Evolutionary conservation across 208 protist species (phyloP), one percentile per base, ranked within the genome.

Genomic region (Leptomonas seymouri): DNA sequence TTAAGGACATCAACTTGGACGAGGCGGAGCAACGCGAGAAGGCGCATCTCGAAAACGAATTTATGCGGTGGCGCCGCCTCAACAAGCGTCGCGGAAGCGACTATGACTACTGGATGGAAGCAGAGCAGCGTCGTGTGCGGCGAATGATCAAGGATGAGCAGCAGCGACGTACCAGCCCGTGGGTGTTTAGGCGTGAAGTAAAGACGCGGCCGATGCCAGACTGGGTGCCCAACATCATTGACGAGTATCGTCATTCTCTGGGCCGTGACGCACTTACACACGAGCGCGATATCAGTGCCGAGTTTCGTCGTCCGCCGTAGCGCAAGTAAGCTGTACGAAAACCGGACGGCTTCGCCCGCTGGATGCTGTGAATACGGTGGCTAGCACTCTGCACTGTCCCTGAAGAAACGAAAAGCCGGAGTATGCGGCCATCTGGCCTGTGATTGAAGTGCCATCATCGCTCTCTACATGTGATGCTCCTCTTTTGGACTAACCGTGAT

Each of bases 201-300:
- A 70, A 71, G 27, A 55, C 42, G 48, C 56, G 59, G 15, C 76
- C 82, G 4, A 81, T 93, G 82, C 85, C 89, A 1, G 69, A 78
- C 23, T 92, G 80, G 72, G 87, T 93, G 51, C 91, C 91, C 8
- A 94, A 97, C 68, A 94, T 97, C 30, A 87, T 97, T 57, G 87
- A 97, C 53, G 91, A 97, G 58, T 97, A 97, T 57, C 88, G 91
- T 21, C 79, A 86, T 69, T 81, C 89, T 0, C 73, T 93, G 3
- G 89, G 91, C 46, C 82, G 91, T n/a, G 89, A 94, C 63, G 73
- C 69, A 1, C 77, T 97, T 4, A 50, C 67, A 4, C 69, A 86
- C n/a, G 89, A 97, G 73, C 71, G 76, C 21, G 88, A 89, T 23
- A 46, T 74, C 57, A 87, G 78, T 39, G 69, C 76, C 49, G 48